Evolutionary conservation across 495 filamentous ascomycete species (phyloP).

Genomic region (Trichoderma parareesei): DNA sequence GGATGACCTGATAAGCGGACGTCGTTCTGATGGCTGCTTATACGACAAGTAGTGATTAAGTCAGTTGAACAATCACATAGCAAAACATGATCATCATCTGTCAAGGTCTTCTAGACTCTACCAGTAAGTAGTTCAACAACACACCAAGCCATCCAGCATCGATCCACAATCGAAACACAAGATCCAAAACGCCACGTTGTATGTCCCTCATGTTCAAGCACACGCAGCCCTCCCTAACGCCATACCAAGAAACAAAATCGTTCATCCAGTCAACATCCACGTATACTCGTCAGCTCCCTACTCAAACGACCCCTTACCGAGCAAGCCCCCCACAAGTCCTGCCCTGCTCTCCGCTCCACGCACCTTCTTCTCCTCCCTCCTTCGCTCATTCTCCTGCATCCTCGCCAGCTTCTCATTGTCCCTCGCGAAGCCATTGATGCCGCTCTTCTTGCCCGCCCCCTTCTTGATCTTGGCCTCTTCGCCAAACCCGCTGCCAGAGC

Average conservation of each 20-base stretch:
- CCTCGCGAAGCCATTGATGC: slow-evolving; percentile 73
- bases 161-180: no score
- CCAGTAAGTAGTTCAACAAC: no score
- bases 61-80: no score
- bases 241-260: not conserved
- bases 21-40: no score
- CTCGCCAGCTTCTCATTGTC: slow-evolving; percentile 53
- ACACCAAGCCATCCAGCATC: no score
- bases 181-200: no score
- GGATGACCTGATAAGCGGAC: no score
- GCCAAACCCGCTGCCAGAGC: slow-evolving; percentile 27
- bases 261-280: not conserved
- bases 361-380: slow-evolving; percentile 58
- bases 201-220: not conserved
- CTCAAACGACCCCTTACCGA: slow-evolving; percentile 44
- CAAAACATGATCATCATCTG: no score
- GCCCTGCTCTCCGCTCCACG: slow-evolving; percentile 50
- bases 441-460: slow-evolving; percentile 49
- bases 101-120: no score
- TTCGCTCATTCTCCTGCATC: slow-evolving; percentile 52
- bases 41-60: no score
- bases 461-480: slow-evolving; percentile 55
- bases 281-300: slow-evolving; percentile 12
- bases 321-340: slow-evolving; percentile 41
- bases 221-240: not conserved